Evolutionary conservation across 257 asterid genomes (phyloP), one percentile per base, ranked within the genome.

Genomic region (Solanum chaucha): DNA sequence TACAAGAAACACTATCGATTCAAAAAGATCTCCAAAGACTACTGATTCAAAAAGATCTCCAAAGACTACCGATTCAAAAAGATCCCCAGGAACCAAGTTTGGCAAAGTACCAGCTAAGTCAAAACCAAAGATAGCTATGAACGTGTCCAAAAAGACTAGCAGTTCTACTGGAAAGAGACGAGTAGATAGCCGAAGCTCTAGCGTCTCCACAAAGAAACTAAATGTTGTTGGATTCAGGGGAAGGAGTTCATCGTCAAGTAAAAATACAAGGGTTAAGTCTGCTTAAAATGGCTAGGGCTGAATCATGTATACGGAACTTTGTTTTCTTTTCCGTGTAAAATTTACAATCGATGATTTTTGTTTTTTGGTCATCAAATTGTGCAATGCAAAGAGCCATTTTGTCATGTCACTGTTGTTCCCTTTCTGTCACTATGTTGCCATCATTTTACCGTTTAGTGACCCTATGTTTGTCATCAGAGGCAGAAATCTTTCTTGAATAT

Each of bases 171-270:
- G 90, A 75, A 91, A 91, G 91, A 95, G 86, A 89, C 91, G 72
- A 35, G 44, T 87, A 2, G 94, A 91, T 26, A 89, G 86, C 59
- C 83, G 71, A 88, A 91, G 85, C 64, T 86, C 90, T 17, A 87
- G 88, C 55, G 83, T 84, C n/a, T 90, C 98, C 83, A 73, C 91
- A 14, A 71, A 93, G 40, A 96, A 96, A 92, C 93, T 97, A 87
- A 91, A 90, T 83, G 99, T 97, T 36, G 98, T 95, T 71, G 99
- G 99, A 88, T 97, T 97, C 81, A 96, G 99, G 92, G 99, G 99
- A 24, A 91, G 96, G 41, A 95, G 96, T 86, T 92, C 95, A 4
- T 74, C 40, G 3, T 88, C 91, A 7, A 87, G 80, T 85, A 81
- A 83, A 41, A 70, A 87, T 4, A 83, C 70, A 86, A 84, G 48